Percentiles rank a stretch among this genome's conserved stretches.
Conservation (phyloP, 1,139 yeast species). For the Ogataea hybrid region DNA sequence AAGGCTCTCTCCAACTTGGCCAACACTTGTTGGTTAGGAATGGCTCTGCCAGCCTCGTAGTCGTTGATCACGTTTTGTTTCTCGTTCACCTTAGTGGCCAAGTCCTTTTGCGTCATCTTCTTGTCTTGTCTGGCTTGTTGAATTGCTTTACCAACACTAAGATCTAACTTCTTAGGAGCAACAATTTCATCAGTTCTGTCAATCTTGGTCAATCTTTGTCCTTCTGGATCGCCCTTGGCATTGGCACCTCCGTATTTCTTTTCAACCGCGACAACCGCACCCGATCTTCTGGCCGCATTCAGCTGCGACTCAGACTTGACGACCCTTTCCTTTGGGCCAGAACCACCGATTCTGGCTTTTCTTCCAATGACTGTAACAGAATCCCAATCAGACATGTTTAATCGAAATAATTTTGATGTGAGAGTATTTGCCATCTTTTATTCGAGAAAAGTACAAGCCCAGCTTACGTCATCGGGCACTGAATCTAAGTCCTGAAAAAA, state of each 20-base stretch:
- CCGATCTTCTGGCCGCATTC: conserved; percentile 92
- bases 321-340: conserved; percentile 80
- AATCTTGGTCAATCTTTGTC: conserved; percentile 89
- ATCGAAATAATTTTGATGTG: not conserved
- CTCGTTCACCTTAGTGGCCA: conserved; percentile 93
- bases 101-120: conserved; percentile 88
- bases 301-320: conserved; percentile 76
- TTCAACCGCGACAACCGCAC: conserved; percentile 86
- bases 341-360: conserved; percentile 78
- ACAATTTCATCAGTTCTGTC: conserved; percentile 94
- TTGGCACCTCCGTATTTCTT: conserved; percentile 83
- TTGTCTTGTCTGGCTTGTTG: conserved; percentile 86
- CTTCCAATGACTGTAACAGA: conserved; percentile 82
- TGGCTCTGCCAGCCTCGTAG: conserved; percentile 95
- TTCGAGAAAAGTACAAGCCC: conserved; percentile 8
- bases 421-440: conserved; percentile 6
- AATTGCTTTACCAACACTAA: conserved; percentile 84
- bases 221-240: conserved; percentile 73
- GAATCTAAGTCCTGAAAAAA: not conserved
- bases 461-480: not conserved
- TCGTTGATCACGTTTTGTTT: conserved; percentile 95
- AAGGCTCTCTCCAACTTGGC: conserved; percentile 91
- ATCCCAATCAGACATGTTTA: conserved; percentile 72
- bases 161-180: conserved; percentile 85
- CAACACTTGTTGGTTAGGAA: conserved; percentile 92